Base-by-base conservation (phyloP, 495 filamentous ascomycete species). In the Penicillium taxi region DNA sequence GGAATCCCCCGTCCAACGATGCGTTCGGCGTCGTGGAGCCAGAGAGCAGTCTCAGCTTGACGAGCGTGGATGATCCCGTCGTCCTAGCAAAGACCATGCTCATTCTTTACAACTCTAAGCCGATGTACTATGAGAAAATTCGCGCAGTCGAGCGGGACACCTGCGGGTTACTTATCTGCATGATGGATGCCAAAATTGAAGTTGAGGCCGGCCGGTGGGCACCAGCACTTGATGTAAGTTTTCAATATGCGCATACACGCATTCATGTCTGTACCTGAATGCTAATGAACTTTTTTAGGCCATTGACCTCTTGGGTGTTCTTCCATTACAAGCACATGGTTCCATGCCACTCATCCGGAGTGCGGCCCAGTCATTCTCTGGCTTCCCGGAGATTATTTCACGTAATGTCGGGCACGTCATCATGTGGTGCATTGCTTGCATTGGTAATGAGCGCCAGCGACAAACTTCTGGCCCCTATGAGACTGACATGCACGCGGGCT, bases 341-440 rank as follows among this genome's bases (percentile, higher is more conserved):
- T 77, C 84, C 44, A 71, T 91, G 38, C 67, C 75, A 26, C 65
- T 63, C 25, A 84, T 96, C 64, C 84, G 91, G 21, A 66, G 67
- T 44, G 70, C 74, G 31, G 85, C 90, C 2, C 75, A 83, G 44
- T 76, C 75, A 19, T 96, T 96, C 54, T 71, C 83, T 7, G 67
- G 70, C 2, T 67, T 93, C 5, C 70, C 86, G 6, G 74, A 84
- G 42, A 73, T 84, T 7, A 80, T 96, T 20, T 80, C 87, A 2
- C 77, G 83, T 52, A 94, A 88, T 52, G 73, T 96, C 42, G 87
- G 86, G 1, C 83, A 85, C 63, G 67, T 96, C 33, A 73, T 98
- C 19, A 81, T 94, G 63, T 95, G 91, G 90, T 84, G 85, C 21
- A 86, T 96, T 44, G 73, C 79, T 14, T 85, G 82, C 53, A 91